Base-by-base conservation (phyloP, 257 asterid genomes). In the Solanum sitiens region DNA sequence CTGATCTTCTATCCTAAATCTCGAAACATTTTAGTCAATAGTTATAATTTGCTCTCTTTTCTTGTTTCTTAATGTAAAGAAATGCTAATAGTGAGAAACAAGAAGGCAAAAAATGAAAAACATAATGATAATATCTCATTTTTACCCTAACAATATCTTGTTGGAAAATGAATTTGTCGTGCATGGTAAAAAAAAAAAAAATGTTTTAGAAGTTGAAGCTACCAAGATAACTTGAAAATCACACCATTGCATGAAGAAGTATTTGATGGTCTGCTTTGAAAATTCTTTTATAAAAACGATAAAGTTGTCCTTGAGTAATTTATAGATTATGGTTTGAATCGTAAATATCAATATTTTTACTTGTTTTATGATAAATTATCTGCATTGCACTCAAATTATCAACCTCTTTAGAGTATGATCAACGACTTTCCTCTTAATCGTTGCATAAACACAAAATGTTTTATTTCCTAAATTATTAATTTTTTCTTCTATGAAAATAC, bases 111-210 rank as follows among this genome's bases (percentile, higher is more conserved):
- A 3, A 65, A 65, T n/a, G 33, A 65, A 33, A 33, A 65, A 65
- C 33, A 65, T n/a, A 65, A 65, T 65, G 32, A 65, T n/a, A 65
- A 65, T 65, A 65, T 65, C 72, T 65, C 72, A n/a, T n/a, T 65
- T 67, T 68, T 32, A 32, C 76, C 76, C 12, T 40, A 70, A 30
- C 12, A 70, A 70, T 70, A 7, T 30, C 42, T 70, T 70, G 76
- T 70, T 70, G 76, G 76, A 70, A 70, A 70, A 70, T 70, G 76
- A 70, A 70, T 70, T 14, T 70, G 42, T 70, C 23, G 33, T 70
- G 39, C 39, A 70, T 70, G 76, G 21, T 67, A 27, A 30, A 70
- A 59, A 20, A 18, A 68, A 63, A 21, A 70, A 70, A 40, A 70
- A 70, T 70, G 40, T 3, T 23, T 70, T 25, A n/a, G 8, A 65